phyloP scores from a whole-genome alignment of 331 rosid genomes.

The Acacia pycnantha region DNA sequence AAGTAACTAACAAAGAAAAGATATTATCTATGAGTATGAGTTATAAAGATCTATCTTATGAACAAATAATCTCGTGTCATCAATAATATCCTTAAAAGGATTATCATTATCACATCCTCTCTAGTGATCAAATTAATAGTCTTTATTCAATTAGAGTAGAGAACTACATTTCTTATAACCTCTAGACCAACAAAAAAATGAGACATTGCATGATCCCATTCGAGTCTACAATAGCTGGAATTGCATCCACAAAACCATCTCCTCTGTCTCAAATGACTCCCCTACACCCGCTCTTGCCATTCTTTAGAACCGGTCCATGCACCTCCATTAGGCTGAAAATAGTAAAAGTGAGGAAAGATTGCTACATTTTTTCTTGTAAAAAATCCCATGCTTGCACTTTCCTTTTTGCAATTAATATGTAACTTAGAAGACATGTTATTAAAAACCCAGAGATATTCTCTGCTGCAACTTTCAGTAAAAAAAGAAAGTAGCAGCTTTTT shows the following conservation, averaged over 20 bases:
- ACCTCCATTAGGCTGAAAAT: not conserved
- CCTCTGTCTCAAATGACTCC: not conserved
- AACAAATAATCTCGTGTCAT: not conserved
- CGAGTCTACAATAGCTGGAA: no score
- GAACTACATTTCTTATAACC: no score
- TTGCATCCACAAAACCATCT: not conserved
- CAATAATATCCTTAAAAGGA: not conserved
- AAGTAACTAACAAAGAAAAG: not conserved
- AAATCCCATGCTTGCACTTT: not conserved
- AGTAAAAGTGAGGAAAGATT: not conserved
- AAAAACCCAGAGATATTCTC: not conserved
- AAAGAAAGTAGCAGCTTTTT: not conserved
- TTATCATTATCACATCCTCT: no score
- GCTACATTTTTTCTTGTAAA: not conserved
- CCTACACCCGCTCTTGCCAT: not conserved
- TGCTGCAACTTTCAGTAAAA: not conserved
- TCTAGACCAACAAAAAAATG: not conserved
- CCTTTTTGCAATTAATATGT: not conserved
- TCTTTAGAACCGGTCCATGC: not conserved
- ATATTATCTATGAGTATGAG: not conserved
- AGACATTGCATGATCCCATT: not conserved
- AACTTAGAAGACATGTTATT: not conserved
- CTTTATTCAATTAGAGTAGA: no score
- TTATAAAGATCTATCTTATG: not conserved
- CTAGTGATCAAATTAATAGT: no score